Conservation (phyloP, 2,329 filamentous ascomycete species). For the Samsoniella hepiali region DNA sequence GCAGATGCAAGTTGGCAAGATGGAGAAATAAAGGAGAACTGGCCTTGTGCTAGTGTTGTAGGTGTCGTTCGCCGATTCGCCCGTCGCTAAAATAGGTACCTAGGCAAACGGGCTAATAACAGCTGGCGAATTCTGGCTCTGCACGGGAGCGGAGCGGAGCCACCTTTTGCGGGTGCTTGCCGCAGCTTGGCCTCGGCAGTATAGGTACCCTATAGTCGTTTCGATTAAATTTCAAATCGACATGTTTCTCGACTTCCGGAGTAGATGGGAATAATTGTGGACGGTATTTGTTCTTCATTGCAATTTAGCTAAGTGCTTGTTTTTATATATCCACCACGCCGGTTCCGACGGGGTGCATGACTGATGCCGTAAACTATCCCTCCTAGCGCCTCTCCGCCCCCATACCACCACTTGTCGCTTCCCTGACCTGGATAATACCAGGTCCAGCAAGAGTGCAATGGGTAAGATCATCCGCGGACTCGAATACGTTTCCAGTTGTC, state of each 20-base stretch:
- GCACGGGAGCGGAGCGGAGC: conserved; percentile 11
- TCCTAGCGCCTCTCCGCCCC: too few relatives aligned
- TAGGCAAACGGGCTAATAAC: background rate
- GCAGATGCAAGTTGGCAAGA: conserved; percentile 17
- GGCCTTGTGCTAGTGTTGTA: conserved; percentile 4
- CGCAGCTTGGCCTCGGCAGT: background rate
- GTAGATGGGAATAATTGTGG: background rate
- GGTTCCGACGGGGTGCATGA: too few relatives aligned
- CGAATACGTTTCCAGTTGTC: conserved; percentile 27
- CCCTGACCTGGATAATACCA: conserved; percentile 31
- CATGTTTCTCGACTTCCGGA: background rate
- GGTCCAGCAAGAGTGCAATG: conserved; percentile 30
- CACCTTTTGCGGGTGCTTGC: background rate
- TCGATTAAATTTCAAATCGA: background rate
- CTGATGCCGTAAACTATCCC: too few relatives aligned
- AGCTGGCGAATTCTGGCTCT: background rate
- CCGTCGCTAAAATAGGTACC: background rate
- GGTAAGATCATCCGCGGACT: conserved; percentile 25
- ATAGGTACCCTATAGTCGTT: background rate
- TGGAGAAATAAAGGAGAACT: conserved; percentile 18
- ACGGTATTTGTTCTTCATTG: too few relatives aligned
- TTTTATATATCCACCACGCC: too few relatives aligned
- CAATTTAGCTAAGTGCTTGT: too few relatives aligned
- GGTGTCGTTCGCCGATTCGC: conserved; percentile 8
- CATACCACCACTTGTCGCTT: background rate